Evolutionary conservation across 2,329 filamentous ascomycete species (phyloP).

Genomic region (Beauveria bassiana): DNA sequence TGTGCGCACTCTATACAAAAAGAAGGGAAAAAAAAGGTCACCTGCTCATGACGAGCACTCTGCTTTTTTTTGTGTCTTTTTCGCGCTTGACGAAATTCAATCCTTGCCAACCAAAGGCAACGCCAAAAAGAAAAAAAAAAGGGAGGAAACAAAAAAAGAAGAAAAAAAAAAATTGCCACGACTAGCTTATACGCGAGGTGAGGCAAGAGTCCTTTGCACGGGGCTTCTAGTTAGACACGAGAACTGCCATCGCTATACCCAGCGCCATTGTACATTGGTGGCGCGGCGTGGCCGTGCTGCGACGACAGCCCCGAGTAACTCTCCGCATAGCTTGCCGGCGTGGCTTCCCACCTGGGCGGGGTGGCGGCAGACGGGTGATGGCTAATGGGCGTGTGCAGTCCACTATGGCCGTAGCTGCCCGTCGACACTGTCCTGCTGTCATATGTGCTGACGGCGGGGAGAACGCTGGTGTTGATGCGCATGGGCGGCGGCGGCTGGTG

Average conservation of each 20-base stretch:
- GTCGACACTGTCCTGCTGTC: conserved; percentile 27
- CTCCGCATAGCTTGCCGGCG: conserved; percentile 31
- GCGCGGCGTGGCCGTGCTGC: conserved; percentile 25
- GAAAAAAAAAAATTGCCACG: not conserved
- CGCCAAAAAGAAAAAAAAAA: no score
- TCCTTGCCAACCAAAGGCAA: no score
- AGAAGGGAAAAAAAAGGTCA: not conserved
- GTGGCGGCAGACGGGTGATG: conserved; percentile 30
- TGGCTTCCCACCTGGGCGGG: conserved; percentile 34
- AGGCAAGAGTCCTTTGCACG: not conserved
- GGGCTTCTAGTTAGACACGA: conserved; percentile 31
- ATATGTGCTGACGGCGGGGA: conserved; percentile 33
- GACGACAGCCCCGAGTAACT: conserved; percentile 30
- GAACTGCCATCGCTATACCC: conserved; percentile 36
- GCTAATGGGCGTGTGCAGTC: conserved; percentile 32
- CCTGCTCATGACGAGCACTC: not conserved
- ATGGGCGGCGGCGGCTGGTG: conserved; percentile 25
- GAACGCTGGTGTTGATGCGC: conserved; percentile 28
- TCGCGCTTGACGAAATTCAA: no score
- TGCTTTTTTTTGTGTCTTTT: not conserved
- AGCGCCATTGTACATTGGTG: conserved; percentile 33
- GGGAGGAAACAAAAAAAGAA: no score
- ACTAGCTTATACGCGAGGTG: not conserved
- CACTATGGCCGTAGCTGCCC: conserved; percentile 31
- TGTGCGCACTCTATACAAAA: not conserved